Percentiles rank a stretch among this genome's conserved stretches.
These are phyloP conservation scores for Pelargonium australe DNA, from an alignment of 441 rosid genomes.

Conservation along the genomic window DNA sequence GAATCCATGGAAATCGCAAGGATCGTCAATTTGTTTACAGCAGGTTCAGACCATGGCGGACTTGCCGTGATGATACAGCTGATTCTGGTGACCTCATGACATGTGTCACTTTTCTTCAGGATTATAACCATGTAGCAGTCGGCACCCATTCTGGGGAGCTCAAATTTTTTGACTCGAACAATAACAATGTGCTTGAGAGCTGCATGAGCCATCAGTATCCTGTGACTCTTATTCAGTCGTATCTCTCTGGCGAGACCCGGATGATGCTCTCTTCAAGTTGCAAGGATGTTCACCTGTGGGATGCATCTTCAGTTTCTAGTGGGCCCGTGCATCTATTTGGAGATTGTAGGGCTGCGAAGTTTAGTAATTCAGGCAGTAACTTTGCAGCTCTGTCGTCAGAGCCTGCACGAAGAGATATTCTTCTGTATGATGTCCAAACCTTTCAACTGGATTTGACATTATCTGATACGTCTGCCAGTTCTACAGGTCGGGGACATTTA, in stretches of 20 bases:
- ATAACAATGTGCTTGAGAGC: slow-evolving; percentile 64
- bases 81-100: slow-evolving; percentile 51
- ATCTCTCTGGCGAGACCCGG: slow-evolving; percentile 52
- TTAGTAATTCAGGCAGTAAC: slow-evolving; percentile 69
- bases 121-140: slow-evolving; percentile 71
- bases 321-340: slow-evolving; percentile 75
- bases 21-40: slow-evolving; percentile 96
- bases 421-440: slow-evolving; percentile 79
- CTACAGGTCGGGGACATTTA: slow-evolving; percentile 63
- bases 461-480: slow-evolving; percentile 48
- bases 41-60: slow-evolving; percentile 90
- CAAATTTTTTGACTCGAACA: slow-evolving; percentile 67
- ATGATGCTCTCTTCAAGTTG: slow-evolving; percentile 82
- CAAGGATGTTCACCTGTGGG: slow-evolving; percentile 87
- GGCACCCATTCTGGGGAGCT: slow-evolving; percentile 90
- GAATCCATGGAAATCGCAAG: slow-evolving; percentile 89
- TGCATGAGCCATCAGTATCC: slow-evolving; percentile 76
- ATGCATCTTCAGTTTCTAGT: slow-evolving; percentile 57
- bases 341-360: slow-evolving; percentile 85
- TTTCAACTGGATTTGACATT: slow-evolving; percentile 47
- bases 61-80: slow-evolving; percentile 77
- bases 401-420: slow-evolving; percentile 60
- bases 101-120: slow-evolving; percentile 70
- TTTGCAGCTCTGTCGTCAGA: slow-evolving; percentile 74
- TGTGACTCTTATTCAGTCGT: slow-evolving; percentile 65